A percentile compares a stretch with the other conserved stretches of the same genome.
Evolutionary conservation across 352 stramenopile species (phyloP).

Genomic region (Phytophthora kernoviae): DNA sequence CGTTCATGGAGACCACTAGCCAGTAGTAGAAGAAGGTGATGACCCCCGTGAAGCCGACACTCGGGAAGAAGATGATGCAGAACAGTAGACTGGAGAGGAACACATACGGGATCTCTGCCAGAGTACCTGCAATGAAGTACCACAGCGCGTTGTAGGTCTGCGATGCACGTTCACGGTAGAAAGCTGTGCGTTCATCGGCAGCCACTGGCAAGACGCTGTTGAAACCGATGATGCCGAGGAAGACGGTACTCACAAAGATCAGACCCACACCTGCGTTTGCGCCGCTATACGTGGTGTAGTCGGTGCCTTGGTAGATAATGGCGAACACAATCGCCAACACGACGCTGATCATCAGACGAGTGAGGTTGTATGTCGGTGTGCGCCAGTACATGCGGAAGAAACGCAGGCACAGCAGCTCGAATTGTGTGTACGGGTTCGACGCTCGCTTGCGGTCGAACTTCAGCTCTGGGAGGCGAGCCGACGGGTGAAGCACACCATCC

Average conservation of each 20-base stretch:
- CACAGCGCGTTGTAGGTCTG: constrained; percentile 89
- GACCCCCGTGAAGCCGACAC: constrained; percentile 45
- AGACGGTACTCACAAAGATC: constrained; percentile 85
- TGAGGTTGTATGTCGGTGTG: constrained; percentile 85
- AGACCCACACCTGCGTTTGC: constrained; percentile 62
- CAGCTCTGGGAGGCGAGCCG: constrained; percentile 34
- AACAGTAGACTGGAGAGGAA: constrained; percentile 42
- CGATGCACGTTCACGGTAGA: constrained; percentile 92
- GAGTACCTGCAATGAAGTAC: constrained; percentile 79
- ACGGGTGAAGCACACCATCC: constrained; percentile 44
- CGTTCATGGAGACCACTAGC: constrained; percentile 48
- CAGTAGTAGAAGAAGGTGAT: constrained; percentile 45
- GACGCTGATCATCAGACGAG: constrained; percentile 68
- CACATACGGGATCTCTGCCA: constrained; percentile 80
- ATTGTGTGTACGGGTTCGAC: constrained; percentile 23
- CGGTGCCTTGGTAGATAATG: constrained; percentile 68
- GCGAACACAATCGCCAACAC: constrained; percentile 80
- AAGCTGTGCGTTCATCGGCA: constrained; percentile 85
- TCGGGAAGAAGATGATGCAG: constrained; percentile 45
- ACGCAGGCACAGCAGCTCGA: constrained; percentile 51
- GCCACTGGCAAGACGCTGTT: constrained; percentile 81
- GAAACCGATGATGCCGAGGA: constrained; percentile 81
- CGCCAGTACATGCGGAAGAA: constrained; percentile 87
- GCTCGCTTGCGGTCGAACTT: constrained; percentile 49
- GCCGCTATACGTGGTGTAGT: constrained; percentile 52